phyloP scores from a whole-genome alignment of 345 rosid genomes.

The Excoecaria cochinchinensis region DNA sequence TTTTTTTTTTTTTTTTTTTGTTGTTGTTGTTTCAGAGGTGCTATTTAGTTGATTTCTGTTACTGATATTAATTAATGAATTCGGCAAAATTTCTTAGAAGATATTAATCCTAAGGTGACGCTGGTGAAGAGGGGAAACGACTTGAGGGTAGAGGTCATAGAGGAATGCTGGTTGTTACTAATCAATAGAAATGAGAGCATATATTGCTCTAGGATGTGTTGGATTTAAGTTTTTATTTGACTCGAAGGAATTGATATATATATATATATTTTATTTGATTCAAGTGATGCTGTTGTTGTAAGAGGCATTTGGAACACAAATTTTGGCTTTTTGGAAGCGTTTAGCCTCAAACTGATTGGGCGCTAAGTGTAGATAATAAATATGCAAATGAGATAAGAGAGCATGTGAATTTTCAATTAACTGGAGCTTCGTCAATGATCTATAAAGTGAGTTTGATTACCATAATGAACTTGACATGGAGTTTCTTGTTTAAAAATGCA shows the following conservation, averaged over 20 bases:
- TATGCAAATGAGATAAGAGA: neutral
- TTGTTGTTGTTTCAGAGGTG: too few relatives aligned
- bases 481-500: too few relatives aligned
- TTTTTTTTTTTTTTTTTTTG: too few relatives aligned
- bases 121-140: neutral
- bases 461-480: too few relatives aligned
- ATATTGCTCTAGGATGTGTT: neutral
- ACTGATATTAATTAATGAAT: too few relatives aligned
- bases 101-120: neutral
- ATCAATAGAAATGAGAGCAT: neutral
- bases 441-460: too few relatives aligned
- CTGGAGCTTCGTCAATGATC: too few relatives aligned
- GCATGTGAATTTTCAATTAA: too few relatives aligned
- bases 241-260: neutral
- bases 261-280: neutral
- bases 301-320: neutral
- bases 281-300: neutral
- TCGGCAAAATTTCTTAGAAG: neutral
- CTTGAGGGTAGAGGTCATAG: neutral
- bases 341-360: too few relatives aligned
- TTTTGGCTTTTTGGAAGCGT: neutral
- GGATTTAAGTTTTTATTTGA: neutral
- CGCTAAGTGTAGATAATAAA: neutral
- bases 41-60: too few relatives aligned
- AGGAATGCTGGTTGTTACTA: too few relatives aligned